Evolutionary conservation across 148 eudicot genomes (phyloP).

Genomic region (Polygonum maritimum): DNA sequence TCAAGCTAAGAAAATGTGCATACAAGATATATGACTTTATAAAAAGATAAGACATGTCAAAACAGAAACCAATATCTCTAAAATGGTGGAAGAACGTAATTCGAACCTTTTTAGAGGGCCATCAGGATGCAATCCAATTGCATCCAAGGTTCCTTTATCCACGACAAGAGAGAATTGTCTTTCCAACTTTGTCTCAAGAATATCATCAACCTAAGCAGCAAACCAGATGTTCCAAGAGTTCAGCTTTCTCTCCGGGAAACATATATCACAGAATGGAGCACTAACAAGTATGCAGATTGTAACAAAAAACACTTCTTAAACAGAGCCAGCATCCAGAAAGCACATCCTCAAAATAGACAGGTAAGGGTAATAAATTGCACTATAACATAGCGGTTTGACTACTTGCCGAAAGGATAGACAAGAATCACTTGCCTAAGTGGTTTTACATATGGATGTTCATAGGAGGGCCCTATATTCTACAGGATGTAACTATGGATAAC

Average conservation of each 20-base stretch:
- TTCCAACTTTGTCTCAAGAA: slow-evolving; percentile 81
- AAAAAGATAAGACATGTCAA: not conserved
- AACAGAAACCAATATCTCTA: not conserved
- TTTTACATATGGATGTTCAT: not conserved
- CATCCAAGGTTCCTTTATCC: slow-evolving; percentile 97
- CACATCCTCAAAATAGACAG: not conserved
- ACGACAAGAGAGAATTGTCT: slow-evolving; percentile 62
- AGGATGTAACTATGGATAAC: not conserved
- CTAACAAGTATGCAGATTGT: not conserved
- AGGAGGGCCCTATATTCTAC: not conserved
- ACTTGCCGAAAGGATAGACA: not conserved
- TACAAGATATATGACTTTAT: not conserved
- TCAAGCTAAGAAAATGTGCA: not conserved
- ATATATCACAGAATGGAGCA: not conserved
- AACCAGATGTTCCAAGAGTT: slow-evolving; percentile 11
- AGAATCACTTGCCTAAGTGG: not conserved
- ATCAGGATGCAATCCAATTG: slow-evolving; percentile 98
- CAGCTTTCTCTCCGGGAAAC: not conserved
- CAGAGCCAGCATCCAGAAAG: not conserved
- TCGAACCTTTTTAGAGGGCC: slow-evolving; percentile 79
- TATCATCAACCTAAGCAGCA: slow-evolving; percentile 80
- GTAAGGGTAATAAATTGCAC: not conserved
- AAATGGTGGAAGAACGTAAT: not conserved
- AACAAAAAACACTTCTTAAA: not conserved
- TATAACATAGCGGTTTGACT: not conserved